phyloP scores from a whole-genome alignment of 2,329 filamentous ascomycete species.

The Balansia obtecta region DNA sequence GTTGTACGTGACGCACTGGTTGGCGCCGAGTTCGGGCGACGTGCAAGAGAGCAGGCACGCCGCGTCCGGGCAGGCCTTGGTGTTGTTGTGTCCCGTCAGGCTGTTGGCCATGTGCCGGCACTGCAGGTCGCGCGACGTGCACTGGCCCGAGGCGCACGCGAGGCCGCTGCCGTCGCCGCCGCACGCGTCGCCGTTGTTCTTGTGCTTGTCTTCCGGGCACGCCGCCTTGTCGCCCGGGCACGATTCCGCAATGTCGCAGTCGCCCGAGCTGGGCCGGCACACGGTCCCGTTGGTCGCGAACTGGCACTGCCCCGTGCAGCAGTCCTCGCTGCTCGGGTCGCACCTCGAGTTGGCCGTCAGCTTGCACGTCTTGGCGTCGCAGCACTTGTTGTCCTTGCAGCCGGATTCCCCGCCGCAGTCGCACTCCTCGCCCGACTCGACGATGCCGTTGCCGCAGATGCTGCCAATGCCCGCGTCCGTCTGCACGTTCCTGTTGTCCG shows the following conservation, averaged over 20 bases:
- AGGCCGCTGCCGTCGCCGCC: slow-evolving; percentile 56
- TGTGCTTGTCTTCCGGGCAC: slow-evolving; percentile 63
- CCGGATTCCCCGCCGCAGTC: slow-evolving; percentile 72
- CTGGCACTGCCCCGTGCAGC: slow-evolving; percentile 56
- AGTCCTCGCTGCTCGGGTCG: slow-evolving; percentile 71
- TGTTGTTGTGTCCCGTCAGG: slow-evolving; percentile 61
- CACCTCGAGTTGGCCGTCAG: slow-evolving; percentile 68
- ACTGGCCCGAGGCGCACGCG: slow-evolving; percentile 81
- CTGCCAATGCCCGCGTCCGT: slow-evolving; percentile 73
- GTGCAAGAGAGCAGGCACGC: slow-evolving; percentile 69
- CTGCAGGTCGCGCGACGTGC: slow-evolving; percentile 81
- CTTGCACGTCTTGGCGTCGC: slow-evolving; percentile 74
- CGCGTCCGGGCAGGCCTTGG: slow-evolving; percentile 54
- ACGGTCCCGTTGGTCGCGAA: slow-evolving; percentile 56
- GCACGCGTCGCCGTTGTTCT: slow-evolving; percentile 61
- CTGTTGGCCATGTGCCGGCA: slow-evolving; percentile 76
- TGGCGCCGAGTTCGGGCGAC: slow-evolving; percentile 52
- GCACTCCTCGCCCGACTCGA: slow-evolving; percentile 87
- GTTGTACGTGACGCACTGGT: slow-evolving; percentile 61
- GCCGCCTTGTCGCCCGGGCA: slow-evolving; percentile 61
- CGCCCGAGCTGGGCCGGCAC: slow-evolving; percentile 67
- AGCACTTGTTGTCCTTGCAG: slow-evolving; percentile 70
- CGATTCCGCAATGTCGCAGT: slow-evolving; percentile 74
- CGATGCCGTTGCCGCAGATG: slow-evolving; percentile 93
- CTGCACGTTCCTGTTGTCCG: slow-evolving; percentile 71